Percentiles rank a stretch among this genome's conserved stretches.
These are phyloP conservation scores for Colletotrichum magnum DNA, from an alignment of 2,329 filamentous ascomycete species.

Conservation along the genomic window DNA sequence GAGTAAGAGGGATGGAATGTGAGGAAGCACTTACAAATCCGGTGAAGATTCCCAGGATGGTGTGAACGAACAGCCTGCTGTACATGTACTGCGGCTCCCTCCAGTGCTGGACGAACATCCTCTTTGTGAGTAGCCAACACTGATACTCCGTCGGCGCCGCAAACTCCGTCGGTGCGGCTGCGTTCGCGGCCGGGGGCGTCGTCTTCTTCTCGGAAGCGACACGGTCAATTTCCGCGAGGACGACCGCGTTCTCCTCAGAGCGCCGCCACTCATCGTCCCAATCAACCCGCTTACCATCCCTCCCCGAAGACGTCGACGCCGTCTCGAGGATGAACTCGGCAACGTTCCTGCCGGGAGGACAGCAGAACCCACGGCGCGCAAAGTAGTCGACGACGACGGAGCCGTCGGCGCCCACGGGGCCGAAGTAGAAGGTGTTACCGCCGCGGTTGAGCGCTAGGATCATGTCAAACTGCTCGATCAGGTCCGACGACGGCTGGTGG, in stretches of 20 bases:
- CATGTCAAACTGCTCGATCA: constrained; percentile 80
- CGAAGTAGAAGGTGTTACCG: constrained; percentile 82
- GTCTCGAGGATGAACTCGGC: constrained; percentile 66
- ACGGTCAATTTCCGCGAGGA: constrained; percentile 75
- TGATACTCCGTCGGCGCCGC: constrained; percentile 76
- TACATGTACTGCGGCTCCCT: constrained; percentile 83
- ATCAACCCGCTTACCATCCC: constrained; percentile 63
- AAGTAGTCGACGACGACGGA: constrained; percentile 71
- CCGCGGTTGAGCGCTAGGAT: constrained; percentile 78
- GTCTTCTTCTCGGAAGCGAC: constrained; percentile 61
- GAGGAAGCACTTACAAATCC: constrained; percentile 58
- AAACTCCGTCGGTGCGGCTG: constrained; percentile 65
- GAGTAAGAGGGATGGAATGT: neutral
- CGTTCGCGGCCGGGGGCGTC: constrained; percentile 48
- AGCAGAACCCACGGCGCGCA: constrained; percentile 73
- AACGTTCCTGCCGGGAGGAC: constrained; percentile 69
- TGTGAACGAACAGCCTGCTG: constrained; percentile 80
- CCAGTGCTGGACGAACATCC: constrained; percentile 82
- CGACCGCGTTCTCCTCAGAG: constrained; percentile 71
- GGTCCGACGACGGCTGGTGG: constrained; percentile 72
- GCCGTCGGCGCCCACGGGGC: constrained; percentile 77
- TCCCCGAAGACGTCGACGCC: constrained; percentile 52
- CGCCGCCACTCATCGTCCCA: constrained; percentile 84
- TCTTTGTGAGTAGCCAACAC: constrained; percentile 75
- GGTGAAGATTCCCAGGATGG: constrained; percentile 83